Conservation (phyloP, 208 protist genomes). For the Leishmania braziliensis region DNA sequence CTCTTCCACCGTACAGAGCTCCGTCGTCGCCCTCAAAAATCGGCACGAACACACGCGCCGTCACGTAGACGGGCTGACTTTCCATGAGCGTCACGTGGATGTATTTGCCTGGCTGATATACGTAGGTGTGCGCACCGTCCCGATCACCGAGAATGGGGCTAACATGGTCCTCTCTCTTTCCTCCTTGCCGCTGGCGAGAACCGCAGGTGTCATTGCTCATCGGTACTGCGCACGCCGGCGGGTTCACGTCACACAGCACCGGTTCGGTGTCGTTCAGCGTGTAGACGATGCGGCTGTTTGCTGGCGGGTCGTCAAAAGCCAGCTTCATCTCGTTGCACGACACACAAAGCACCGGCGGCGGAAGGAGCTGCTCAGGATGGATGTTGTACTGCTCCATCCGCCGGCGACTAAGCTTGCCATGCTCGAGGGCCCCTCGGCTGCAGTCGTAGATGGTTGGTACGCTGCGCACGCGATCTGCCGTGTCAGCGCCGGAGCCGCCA, state of each 20-base stretch:
- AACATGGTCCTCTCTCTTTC: background rate
- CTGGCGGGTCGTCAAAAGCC: conserved; percentile 75
- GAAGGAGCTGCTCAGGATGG: conserved; percentile 38
- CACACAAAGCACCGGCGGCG: conserved; percentile 73
- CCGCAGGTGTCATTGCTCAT: background rate
- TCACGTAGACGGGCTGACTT: conserved; percentile 59
- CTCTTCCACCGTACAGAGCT: conserved; percentile 21
- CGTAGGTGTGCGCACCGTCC: conserved; percentile 53
- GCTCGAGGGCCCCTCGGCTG: conserved; percentile 35
- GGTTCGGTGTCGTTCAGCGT: conserved; percentile 80
- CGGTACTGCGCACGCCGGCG: conserved; percentile 46
- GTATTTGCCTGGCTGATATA: conserved; percentile 54
- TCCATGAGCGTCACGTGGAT: conserved; percentile 73
- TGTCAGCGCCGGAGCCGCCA: conserved; percentile 4
- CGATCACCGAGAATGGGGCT: conserved; percentile 32
- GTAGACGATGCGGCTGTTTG: conserved; percentile 70
- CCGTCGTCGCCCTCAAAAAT: conserved; percentile 42
- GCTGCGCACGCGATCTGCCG: conserved; percentile 43
- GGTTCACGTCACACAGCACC: conserved; percentile 49
- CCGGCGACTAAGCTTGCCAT: conserved; percentile 34
- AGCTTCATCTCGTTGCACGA: conserved; percentile 74
- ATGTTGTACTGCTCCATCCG: conserved; percentile 34
- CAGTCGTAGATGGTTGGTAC: conserved; percentile 79
- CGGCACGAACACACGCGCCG: conserved; percentile 76
- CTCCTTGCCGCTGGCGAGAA: too few species aligned